Evolutionary conservation across 108 stramenopile genomes (phyloP).

Genomic region (Nitzschia palea): DNA sequence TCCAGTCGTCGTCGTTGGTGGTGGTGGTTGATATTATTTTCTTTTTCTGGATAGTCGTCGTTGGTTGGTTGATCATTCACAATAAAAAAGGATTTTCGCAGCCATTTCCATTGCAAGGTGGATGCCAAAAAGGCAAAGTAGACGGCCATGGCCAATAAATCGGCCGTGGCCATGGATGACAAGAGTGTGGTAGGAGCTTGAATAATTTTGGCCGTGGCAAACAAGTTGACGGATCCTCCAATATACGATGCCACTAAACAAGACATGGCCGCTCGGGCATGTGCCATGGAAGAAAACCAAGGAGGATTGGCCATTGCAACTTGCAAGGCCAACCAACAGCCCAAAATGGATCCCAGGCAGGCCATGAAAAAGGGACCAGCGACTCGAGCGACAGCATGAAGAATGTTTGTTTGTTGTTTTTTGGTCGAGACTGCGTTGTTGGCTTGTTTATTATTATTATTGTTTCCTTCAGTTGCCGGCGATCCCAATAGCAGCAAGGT

Average conservation of each 20-base stretch:
- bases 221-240: slow-evolving; percentile 77
- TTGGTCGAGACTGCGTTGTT: background rate
- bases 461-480: too few relatives aligned
- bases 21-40: background rate
- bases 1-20: too few relatives aligned
- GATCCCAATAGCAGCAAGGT: slow-evolving; percentile 53
- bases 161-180: slow-evolving; percentile 72
- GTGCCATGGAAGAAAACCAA: slow-evolving; percentile 1
- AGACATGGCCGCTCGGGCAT: slow-evolving; percentile 50
- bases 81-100: slow-evolving; percentile 13
- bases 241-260: slow-evolving; percentile 76
- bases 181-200: slow-evolving; percentile 28
- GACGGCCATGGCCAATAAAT: slow-evolving; percentile 76
- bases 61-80: background rate
- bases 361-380: slow-evolving; percentile 60
- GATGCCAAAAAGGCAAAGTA: slow-evolving; percentile 63
- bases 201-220: slow-evolving; percentile 58
- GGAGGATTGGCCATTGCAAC: slow-evolving; percentile 5
- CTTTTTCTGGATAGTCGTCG: background rate
- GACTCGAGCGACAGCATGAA: slow-evolving; percentile 20
- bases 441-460: background rate
- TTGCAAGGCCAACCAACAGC: slow-evolving; percentile 43
- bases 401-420: background rate
- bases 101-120: slow-evolving; percentile 39
- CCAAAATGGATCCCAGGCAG: slow-evolving; percentile 63